Percentiles rank a stretch among this genome's conserved stretches.
These are phyloP conservation scores for Barnettozyma sucrosica DNA, from an alignment of 805 yeast genomes.

Conservation along the genomic window DNA sequence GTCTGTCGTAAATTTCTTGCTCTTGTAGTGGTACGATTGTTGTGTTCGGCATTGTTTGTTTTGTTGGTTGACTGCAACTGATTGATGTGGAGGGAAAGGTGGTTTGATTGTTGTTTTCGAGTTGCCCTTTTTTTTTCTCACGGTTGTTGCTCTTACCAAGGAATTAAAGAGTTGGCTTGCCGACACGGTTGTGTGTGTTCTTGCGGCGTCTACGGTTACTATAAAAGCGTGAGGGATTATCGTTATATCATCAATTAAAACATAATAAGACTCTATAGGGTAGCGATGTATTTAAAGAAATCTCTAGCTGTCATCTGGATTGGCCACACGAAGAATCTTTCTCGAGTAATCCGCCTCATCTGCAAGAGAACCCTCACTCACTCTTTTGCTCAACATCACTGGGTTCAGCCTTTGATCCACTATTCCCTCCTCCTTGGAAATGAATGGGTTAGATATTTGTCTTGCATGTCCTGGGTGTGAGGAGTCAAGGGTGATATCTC, in stretches of 20 bases:
- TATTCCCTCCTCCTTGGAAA: constrained; percentile 46
- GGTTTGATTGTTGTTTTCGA: neutral
- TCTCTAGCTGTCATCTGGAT: constrained; percentile 64
- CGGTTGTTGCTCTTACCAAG: constrained; percentile 2
- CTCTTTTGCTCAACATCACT: constrained; percentile 70
- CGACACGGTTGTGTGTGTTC: too few relatives aligned
- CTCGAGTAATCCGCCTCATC: constrained; percentile 80
- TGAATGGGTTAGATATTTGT: constrained; percentile 53
- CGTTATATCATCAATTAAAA: neutral
- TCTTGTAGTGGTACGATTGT: constrained; percentile 34
- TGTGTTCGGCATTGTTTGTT: constrained; percentile 23
- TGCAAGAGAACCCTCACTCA: constrained; percentile 81
- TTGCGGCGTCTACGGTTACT: too few relatives aligned
- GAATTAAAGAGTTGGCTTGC: too few relatives aligned
- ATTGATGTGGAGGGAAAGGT: neutral
- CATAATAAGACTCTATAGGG: neutral
- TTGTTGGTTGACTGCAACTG: neutral
- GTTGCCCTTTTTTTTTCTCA: neutral
- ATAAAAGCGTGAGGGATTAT: neutral
- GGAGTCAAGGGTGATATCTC: constrained; percentile 28
- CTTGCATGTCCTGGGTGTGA: constrained; percentile 18
- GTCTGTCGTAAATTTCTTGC: constrained; percentile 33
- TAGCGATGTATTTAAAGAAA: neutral
- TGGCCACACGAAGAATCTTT: constrained; percentile 80
- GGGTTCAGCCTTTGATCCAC: constrained; percentile 69